Evolutionary conservation across 2,329 filamentous ascomycete genomes (phyloP).

Genomic region (Tolypocladium inflatum): DNA sequence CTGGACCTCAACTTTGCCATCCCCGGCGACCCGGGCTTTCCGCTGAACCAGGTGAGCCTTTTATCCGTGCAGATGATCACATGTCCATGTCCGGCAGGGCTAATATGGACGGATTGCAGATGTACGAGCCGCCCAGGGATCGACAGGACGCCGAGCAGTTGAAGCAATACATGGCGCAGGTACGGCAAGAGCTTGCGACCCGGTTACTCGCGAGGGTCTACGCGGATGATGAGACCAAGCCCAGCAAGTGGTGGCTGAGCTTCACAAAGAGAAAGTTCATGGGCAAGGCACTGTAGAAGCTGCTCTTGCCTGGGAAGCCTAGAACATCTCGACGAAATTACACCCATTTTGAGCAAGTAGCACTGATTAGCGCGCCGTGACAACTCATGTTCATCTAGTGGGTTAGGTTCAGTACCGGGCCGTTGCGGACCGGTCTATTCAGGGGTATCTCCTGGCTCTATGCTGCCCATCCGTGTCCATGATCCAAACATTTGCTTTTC

Average conservation of each 20-base stretch:
- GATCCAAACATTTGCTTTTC: background rate
- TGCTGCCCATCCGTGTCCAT: background rate
- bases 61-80: too few relatives aligned
- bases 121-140: conserved; percentile 82
- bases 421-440: background rate
- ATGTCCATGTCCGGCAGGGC: background rate
- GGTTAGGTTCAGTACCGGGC: background rate
- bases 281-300: conserved; percentile 71
- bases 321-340: background rate
- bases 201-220: conserved; percentile 82
- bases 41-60: conserved; percentile 66
- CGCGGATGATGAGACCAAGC: conserved; percentile 64
- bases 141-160: conserved; percentile 83
- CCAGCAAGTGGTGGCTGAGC: conserved; percentile 91
- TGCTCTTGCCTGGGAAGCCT: background rate
- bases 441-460: background rate
- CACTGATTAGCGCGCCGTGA: background rate
- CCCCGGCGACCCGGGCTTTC: conserved; percentile 86
- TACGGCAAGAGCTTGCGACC: conserved; percentile 80
- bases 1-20: conserved; percentile 89
- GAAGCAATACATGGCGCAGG: conserved; percentile 82
- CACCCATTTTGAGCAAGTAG: background rate
- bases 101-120: conserved; percentile 31
- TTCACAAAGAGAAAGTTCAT: conserved; percentile 99
- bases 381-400: too few relatives aligned